Evolutionary conservation across 2,329 filamentous ascomycete species (phyloP), one percentile per base, ranked within the genome.

Genomic region (Colletotrichum orbiculare): DNA sequence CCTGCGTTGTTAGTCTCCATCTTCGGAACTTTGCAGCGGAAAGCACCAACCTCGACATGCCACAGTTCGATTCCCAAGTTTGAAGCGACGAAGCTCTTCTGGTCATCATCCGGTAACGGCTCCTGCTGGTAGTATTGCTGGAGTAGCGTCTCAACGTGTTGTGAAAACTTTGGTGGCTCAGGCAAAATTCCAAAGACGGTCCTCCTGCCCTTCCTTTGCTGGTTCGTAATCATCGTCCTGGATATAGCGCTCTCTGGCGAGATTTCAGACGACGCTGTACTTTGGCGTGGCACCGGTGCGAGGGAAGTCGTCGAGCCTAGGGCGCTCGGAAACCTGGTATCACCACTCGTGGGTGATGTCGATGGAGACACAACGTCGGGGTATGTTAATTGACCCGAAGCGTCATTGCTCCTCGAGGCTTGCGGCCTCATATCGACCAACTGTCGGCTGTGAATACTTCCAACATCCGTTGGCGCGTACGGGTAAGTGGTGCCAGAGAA

Each of bases 41-140:
- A 34, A 5, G 8, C 10, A 73, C 77, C 73, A 58, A 84, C 79
- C 61, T 85, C 79, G 35, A 87, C 78, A 67, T 86, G 82, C 52
- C 77, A 74, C 3, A 80, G 78, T 60, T 86, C 83, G 33, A 85
- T 81, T 12, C 83, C 82, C 2, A 87, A 73, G 45, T 83, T 87
- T 0, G 85, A 87, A 9, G 85, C 84, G 46, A 86, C 75, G 70
- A 85, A 83, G 45, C 84, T 83, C 41, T 81, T 81, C 45, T 85
- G 80, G 1, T 79, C 81, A 50, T 84, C 77, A 46, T 78, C 84
- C 2, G 85, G 85, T 2, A 80, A 72, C 2, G 82, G 77, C 35
- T 85, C 78, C 7, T 75, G 74, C 34, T 81, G 77, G 67, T 84
- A 87, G 65, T 86, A 87, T 34, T 83, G 80, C 58, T 87, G 84